phyloP scores from a whole-genome alignment of 495 filamentous ascomycete species.

The Thozetella sp. region DNA sequence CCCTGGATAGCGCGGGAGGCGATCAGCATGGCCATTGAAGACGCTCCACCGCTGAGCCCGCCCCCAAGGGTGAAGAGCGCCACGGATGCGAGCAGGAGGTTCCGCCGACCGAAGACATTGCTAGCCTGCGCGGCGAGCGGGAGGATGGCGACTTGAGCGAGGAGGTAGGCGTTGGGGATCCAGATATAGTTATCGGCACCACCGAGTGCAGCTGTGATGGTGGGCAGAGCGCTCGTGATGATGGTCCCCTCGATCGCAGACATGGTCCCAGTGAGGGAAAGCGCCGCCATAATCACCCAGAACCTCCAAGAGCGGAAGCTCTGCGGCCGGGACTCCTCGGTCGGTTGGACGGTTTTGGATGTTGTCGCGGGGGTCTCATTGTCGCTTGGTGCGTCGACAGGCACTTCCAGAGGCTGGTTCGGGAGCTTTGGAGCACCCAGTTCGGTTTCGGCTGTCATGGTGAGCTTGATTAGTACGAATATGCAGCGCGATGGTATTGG shows the following conservation, averaged over 20 bases:
- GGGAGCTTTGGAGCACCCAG: not conserved
- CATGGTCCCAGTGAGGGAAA: slow-evolving; percentile 16
- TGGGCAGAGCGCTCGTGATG: slow-evolving; percentile 41
- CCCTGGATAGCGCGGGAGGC: slow-evolving; percentile 77
- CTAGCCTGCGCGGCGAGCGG: slow-evolving; percentile 16
- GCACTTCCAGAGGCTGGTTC: not conserved
- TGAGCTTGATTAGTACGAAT: not conserved
- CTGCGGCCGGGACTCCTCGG: not conserved
- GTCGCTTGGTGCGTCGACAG: not conserved
- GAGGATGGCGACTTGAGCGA: slow-evolving; percentile 16
- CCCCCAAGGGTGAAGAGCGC: slow-evolving; percentile 38
- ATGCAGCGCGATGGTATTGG: not conserved
- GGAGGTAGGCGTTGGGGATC: slow-evolving; percentile 39
- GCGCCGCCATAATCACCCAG: slow-evolving; percentile 12
- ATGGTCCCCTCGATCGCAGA: slow-evolving; percentile 40
- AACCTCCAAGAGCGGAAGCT: slow-evolving; percentile 7
- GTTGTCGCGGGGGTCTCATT: not conserved
- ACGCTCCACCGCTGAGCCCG: slow-evolving; percentile 34
- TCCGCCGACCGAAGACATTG: slow-evolving; percentile 17
- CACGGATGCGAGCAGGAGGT: slow-evolving; percentile 12
- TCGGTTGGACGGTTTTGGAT: not conserved
- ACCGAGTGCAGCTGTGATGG: slow-evolving; percentile 31
- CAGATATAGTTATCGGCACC: slow-evolving; percentile 40
- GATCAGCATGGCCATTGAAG: slow-evolving; percentile 59
- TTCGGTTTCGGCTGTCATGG: not conserved